Evolutionary conservation across 768 basidiomycete genomes (phyloP).

Genomic region (Gymnopilus junonius): DNA sequence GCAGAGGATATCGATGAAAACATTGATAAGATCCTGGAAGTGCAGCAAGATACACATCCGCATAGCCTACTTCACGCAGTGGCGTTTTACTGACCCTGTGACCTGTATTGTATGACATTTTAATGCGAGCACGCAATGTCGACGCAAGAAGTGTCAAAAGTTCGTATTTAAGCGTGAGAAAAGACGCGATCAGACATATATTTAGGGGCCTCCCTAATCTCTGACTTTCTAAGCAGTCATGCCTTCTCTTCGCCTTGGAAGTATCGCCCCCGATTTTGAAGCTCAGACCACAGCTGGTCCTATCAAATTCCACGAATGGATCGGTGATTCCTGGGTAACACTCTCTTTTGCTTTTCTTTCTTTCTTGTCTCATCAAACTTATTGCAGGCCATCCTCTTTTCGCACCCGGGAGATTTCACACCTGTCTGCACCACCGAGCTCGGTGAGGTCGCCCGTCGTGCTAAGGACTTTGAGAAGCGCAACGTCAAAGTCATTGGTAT

Average conservation of each 20-base stretch:
- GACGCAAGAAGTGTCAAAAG: slow-evolving; percentile 36
- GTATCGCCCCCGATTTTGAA: slow-evolving; percentile 88
- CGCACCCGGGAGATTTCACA: slow-evolving; percentile 93
- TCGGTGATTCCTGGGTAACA: slow-evolving; percentile 86
- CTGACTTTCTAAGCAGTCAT: slow-evolving; percentile 27
- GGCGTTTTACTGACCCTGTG: slow-evolving; percentile 71
- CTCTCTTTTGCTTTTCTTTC: neutral
- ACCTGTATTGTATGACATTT: slow-evolving; percentile 1
- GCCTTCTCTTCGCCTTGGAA: slow-evolving; percentile 78
- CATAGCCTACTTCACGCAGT: slow-evolving; percentile 92
- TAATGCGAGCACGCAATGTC: slow-evolving; percentile 45
- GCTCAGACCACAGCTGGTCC: slow-evolving; percentile 86
- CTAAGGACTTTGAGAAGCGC: slow-evolving; percentile 82
- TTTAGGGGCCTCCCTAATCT: slow-evolving; percentile 14
- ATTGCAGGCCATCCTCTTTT: slow-evolving; percentile 84
- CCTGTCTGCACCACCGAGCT: slow-evolving; percentile 97
- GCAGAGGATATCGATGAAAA: slow-evolving; percentile 89
- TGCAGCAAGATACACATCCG: slow-evolving; percentile 88
- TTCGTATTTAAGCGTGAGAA: slow-evolving; percentile 57
- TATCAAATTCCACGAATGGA: slow-evolving; percentile 94
- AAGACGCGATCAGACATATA: slow-evolving; percentile 53
- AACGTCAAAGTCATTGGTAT: slow-evolving; percentile 94
- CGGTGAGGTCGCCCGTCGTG: slow-evolving; percentile 90
- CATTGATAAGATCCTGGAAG: slow-evolving; percentile 84
- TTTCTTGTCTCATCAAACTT: slow-evolving; percentile 6